Evolutionary conservation across 2,329 filamentous ascomycete species (phyloP).

Genomic region (Talaromyces sp.): DNA sequence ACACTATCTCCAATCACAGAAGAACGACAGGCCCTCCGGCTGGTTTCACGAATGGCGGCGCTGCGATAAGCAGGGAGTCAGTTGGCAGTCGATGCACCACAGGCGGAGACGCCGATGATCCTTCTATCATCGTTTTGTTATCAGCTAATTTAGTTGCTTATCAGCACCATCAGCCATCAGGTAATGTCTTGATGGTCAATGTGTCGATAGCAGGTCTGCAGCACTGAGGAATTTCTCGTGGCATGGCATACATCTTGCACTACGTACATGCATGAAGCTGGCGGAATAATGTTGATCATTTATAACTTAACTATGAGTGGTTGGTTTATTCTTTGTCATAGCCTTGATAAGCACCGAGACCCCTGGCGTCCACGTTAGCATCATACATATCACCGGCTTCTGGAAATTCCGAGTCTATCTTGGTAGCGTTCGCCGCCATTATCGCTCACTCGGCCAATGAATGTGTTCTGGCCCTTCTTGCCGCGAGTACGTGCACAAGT

Average conservation of each 20-base stretch:
- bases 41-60: neutral
- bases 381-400: neutral
- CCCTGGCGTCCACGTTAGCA: neutral
- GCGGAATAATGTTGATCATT: neutral
- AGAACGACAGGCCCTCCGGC: neutral
- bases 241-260: neutral
- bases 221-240: neutral
- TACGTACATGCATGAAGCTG: neutral
- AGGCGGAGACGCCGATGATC: slow-evolving; percentile 3
- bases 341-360: neutral
- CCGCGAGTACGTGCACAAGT: neutral
- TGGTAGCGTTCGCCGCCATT: neutral
- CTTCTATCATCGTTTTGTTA: neutral
- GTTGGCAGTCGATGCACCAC: neutral
- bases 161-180: neutral
- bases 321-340: neutral
- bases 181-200: neutral
- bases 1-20: neutral
- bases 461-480: neutral
- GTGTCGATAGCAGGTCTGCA: neutral
- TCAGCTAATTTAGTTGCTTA: neutral
- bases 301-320: neutral
- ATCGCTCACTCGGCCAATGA: neutral
- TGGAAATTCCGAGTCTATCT: neutral
- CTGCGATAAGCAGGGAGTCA: neutral